These are phyloP conservation scores for Talaromyces stipitatus DNA, from an alignment of 495 filamentous ascomycete species.

Conservation along the genomic window DNA sequence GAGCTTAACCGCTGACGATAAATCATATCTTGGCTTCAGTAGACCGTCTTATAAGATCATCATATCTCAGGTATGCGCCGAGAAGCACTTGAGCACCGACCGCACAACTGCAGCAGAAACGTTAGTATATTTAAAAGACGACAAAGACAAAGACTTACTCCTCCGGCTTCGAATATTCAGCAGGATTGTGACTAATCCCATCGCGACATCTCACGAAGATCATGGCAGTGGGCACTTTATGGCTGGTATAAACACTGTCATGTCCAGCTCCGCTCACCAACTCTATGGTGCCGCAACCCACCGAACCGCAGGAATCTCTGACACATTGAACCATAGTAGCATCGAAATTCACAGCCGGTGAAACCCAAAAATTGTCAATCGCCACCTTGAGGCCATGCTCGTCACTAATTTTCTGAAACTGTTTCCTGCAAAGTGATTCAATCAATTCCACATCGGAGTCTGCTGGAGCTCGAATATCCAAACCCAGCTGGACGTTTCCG, in stretches of 20 bases:
- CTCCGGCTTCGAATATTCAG: slow-evolving; percentile 47
- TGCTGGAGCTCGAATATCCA: slow-evolving; percentile 58
- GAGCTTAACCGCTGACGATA: slow-evolving; percentile 7
- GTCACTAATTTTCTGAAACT: slow-evolving; percentile 43
- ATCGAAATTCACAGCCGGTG: slow-evolving; percentile 57
- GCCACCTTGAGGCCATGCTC: slow-evolving; percentile 42
- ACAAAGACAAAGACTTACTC: slow-evolving; percentile 30
- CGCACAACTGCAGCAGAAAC: background rate
- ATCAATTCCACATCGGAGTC: slow-evolving; percentile 48
- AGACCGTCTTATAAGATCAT: background rate
- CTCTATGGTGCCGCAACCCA: slow-evolving; percentile 20
- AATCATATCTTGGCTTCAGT: slow-evolving; percentile 26
- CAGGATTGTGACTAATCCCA: slow-evolving; percentile 56
- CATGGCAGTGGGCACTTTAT: slow-evolving; percentile 51
- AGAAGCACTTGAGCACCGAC: slow-evolving; percentile 2
- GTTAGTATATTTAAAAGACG: background rate
- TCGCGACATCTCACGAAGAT: slow-evolving; percentile 56
- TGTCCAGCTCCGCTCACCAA: slow-evolving; percentile 51
- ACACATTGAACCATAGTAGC: slow-evolving; percentile 44
- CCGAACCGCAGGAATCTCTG: slow-evolving; percentile 18
- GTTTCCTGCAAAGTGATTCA: slow-evolving; percentile 33
- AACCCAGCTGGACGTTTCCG: slow-evolving; percentile 54
- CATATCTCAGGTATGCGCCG: background rate
- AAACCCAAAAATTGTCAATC: slow-evolving; percentile 36
- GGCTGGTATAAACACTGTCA: slow-evolving; percentile 52